Percentiles rank a stretch among this genome's conserved stretches.
phyloP scores from a whole-genome alignment of 2,329 filamentous ascomycete genomes.

The Penicillium polonicum region DNA sequence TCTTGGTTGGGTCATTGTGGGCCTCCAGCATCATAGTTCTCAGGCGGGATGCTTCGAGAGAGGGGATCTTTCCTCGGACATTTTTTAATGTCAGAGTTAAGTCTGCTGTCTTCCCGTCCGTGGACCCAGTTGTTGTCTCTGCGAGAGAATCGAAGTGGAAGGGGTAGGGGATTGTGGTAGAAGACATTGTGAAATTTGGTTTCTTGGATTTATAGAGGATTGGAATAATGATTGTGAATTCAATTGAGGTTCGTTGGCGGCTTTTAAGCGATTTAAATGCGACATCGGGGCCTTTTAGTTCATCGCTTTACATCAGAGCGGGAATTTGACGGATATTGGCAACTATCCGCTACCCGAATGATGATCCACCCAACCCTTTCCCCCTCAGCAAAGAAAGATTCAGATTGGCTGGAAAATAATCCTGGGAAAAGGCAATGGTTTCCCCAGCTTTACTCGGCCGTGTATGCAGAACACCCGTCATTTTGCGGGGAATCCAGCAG shows the following conservation, averaged over 20 bases:
- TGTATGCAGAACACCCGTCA: too few species aligned
- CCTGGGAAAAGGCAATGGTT: neutral
- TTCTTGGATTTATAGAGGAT: neutral
- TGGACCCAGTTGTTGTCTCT: neutral
- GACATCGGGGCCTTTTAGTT: neutral
- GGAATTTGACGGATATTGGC: neutral
- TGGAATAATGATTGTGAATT: neutral
- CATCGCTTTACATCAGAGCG: neutral
- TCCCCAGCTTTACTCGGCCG: too few species aligned
- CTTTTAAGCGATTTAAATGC: neutral
- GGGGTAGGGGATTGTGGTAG: conserved; percentile 17
- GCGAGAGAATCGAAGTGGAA: conserved; percentile 17
- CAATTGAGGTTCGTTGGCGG: neutral
- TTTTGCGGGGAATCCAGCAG: too few species aligned
- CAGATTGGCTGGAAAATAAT: neutral
- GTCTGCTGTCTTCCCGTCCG: conserved; percentile 11
- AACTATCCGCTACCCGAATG: neutral
- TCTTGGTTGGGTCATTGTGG: conserved; percentile 43
- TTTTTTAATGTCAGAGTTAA: conserved; percentile 7
- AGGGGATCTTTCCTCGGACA: conserved; percentile 15
- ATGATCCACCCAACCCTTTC: neutral
- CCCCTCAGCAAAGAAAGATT: neutral
- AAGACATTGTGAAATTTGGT: conserved; percentile 9
- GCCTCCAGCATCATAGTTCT: conserved; percentile 45
- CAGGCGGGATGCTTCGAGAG: conserved; percentile 22